Conservation (phyloP, 495 filamentous ascomycete genomes). For the Penicillium manginii region DNA sequence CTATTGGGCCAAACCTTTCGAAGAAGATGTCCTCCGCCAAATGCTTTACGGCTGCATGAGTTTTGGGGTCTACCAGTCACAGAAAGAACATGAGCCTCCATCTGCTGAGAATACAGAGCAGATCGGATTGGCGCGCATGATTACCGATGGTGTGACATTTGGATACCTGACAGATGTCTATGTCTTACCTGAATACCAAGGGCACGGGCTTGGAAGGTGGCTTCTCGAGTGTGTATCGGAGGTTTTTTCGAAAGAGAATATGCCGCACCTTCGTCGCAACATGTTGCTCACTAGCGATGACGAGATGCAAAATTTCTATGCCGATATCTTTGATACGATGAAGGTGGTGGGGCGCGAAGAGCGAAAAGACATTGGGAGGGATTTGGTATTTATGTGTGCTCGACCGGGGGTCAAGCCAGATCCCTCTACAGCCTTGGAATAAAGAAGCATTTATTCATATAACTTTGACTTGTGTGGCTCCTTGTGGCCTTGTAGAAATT, state of each 20-base stretch:
- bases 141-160: slow-evolving; percentile 69
- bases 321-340: slow-evolving; percentile 46
- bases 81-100: slow-evolving; percentile 1
- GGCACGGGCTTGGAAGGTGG: slow-evolving; percentile 64
- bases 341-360: slow-evolving; percentile 36
- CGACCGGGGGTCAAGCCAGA: slow-evolving; percentile 18
- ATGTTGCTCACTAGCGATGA: slow-evolving; percentile 50
- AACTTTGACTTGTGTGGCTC: no score
- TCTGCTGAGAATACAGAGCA: slow-evolving; percentile 30
- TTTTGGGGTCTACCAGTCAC: slow-evolving; percentile 54
- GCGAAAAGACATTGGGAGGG: slow-evolving; percentile 25
- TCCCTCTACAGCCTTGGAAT: not conserved
- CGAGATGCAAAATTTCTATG: slow-evolving; percentile 49
- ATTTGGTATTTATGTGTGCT: slow-evolving; percentile 30
- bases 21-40: slow-evolving; percentile 43
- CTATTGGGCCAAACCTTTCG: slow-evolving; percentile 56
- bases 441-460: not conserved
- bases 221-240: slow-evolving; percentile 62
- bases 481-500: not conserved
- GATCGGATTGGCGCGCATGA: slow-evolving; percentile 64
- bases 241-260: slow-evolving; percentile 42
- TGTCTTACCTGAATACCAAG: slow-evolving; percentile 59
- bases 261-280: slow-evolving; percentile 58
- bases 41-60: slow-evolving; percentile 57
- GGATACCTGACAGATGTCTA: slow-evolving; percentile 78